Evolutionary conservation across 306 rosid species (phyloP).

Genomic region (Acacia confusa): DNA sequence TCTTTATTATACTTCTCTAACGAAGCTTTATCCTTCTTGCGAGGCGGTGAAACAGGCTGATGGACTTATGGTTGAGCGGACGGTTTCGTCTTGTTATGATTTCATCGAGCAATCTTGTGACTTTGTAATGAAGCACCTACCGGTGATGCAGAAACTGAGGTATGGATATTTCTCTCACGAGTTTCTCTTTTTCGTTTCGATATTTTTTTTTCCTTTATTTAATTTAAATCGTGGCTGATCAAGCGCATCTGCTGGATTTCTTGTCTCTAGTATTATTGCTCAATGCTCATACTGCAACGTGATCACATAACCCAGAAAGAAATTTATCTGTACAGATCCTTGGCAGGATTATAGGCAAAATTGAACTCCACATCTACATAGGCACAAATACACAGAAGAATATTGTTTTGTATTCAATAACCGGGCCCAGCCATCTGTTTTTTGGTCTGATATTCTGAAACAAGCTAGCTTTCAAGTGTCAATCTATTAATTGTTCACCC

Average conservation of each 20-base stretch:
- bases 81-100: slow-evolving; percentile 75
- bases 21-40: slow-evolving; percentile 24
- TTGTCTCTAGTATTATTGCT: background rate
- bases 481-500: background rate
- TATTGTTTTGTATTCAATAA: background rate
- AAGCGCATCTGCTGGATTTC: background rate
- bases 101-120: slow-evolving; percentile 81
- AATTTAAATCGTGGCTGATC: slow-evolving; percentile 6
- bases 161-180: slow-evolving; percentile 25
- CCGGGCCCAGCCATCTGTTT: background rate
- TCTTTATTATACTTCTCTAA: background rate
- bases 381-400: background rate
- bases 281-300: slow-evolving; percentile 1
- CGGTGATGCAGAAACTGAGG: slow-evolving; percentile 82
- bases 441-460: slow-evolving; percentile 5
- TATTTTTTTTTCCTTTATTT: background rate
- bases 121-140: slow-evolving; percentile 65
- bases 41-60: slow-evolving; percentile 71
- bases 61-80: slow-evolving; percentile 78
- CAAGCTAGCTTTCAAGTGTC: background rate
- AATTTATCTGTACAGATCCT: background rate
- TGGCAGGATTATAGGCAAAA: background rate
- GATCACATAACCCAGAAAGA: background rate
- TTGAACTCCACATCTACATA: background rate
- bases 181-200: background rate